Evolutionary conservation across 1,139 yeast species (phyloP).

Genomic region (Lipomyces yarrowii): DNA sequence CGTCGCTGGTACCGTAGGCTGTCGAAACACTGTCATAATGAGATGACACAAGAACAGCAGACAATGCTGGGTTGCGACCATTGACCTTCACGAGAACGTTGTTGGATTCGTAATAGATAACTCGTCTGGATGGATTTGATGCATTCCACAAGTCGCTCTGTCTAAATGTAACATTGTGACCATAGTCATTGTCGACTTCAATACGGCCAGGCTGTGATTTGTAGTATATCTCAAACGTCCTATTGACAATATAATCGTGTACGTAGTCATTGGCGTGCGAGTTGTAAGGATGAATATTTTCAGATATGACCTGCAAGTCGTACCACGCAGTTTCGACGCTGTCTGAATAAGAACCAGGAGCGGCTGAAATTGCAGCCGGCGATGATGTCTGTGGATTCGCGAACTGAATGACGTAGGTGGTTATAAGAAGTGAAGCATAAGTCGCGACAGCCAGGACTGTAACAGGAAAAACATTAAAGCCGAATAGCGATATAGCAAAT

Average conservation of each 20-base stretch:
- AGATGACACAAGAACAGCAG: constrained; percentile 68
- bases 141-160: constrained; percentile 51
- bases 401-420: constrained; percentile 30
- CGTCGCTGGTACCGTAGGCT: constrained; percentile 87
- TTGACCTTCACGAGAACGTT: constrained; percentile 72
- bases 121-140: constrained; percentile 35
- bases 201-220: constrained; percentile 42
- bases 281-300: constrained; percentile 72
- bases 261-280: constrained; percentile 76
- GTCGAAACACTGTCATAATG: constrained; percentile 92
- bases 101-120: constrained; percentile 70
- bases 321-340: constrained; percentile 54
- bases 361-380: constrained; percentile 29
- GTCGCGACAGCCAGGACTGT: constrained; percentile 30
- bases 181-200: constrained; percentile 57
- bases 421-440: constrained; percentile 29
- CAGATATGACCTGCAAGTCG: constrained; percentile 68
- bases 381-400: constrained; percentile 30
- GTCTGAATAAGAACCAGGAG: constrained; percentile 23
- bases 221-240: constrained; percentile 46
- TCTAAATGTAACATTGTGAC: constrained; percentile 45
- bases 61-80: constrained; percentile 51
- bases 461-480: constrained; percentile 27
- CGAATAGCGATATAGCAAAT: constrained; percentile 21
- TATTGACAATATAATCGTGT: constrained; percentile 62